Evolutionary conservation across 164 flowering plant species (phyloP).

Genomic region (Aristolochia californica): DNA sequence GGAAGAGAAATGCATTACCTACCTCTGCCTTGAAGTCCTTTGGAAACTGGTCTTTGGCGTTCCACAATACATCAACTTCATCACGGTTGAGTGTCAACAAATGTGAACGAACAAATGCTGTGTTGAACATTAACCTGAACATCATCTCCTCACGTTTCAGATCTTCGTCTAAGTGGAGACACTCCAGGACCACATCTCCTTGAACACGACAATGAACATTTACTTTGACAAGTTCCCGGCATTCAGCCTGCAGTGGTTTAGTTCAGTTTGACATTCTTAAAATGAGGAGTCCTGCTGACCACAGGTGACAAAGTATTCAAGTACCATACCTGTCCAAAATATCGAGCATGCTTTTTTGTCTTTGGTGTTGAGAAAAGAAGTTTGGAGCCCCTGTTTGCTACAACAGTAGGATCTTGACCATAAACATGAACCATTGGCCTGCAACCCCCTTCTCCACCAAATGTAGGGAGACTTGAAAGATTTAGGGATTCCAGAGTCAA

Average conservation of each 20-base stretch:
- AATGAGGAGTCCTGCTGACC: background rate
- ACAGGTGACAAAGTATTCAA: background rate
- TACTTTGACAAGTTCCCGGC: conserved; percentile 41
- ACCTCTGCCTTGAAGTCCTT: conserved; percentile 91
- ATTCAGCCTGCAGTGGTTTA: conserved; percentile 46
- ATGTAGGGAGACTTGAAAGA: conserved; percentile 57
- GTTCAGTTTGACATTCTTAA: conserved; percentile 8
- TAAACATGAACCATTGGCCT: conserved; percentile 74
- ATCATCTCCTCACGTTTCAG: conserved; percentile 66
- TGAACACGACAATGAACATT: conserved; percentile 68
- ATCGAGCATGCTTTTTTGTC: conserved; percentile 35
- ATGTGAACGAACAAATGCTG: conserved; percentile 69
- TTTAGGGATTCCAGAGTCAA: conserved; percentile 61
- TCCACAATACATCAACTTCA: conserved; percentile 80
- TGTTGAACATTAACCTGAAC: conserved; percentile 76
- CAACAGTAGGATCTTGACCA: conserved; percentile 63
- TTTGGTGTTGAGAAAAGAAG: conserved; percentile 57
- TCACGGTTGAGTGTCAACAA: conserved; percentile 53
- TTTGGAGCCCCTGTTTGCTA: conserved; percentile 52
- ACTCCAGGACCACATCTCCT: conserved; percentile 93
- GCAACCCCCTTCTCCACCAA: conserved; percentile 61
- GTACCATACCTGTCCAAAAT: conserved; percentile 43
- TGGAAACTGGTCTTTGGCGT: conserved; percentile 60
- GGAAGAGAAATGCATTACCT: conserved; percentile 15
- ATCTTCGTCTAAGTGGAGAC: conserved; percentile 67